Percentiles rank a stretch among this genome's conserved stretches.
phyloP scores from a whole-genome alignment of 768 basidiomycete genomes.

The Mycena metata region DNA sequence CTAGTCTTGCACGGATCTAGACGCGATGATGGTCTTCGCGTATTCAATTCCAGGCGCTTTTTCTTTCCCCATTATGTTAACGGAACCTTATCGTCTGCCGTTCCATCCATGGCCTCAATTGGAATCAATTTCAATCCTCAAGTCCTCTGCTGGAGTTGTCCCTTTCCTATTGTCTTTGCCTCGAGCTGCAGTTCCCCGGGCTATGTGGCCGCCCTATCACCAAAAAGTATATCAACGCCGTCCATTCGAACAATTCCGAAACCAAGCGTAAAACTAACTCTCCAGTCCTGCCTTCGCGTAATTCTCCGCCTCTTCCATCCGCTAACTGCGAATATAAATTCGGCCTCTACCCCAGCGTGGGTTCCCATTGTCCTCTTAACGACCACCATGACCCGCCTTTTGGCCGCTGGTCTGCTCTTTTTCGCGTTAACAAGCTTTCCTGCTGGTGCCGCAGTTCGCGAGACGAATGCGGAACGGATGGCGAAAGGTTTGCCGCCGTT shows the following conservation, averaged over 20 bases:
- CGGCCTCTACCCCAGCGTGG: constrained; percentile 3
- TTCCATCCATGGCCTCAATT: not conserved
- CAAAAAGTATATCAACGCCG: constrained; percentile 7
- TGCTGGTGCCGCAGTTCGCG: constrained; percentile 16
- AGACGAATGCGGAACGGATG: constrained; percentile 28
- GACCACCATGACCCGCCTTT: constrained; percentile 7
- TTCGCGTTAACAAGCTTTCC: not conserved
- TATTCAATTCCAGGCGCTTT: not conserved
- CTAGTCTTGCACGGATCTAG: constrained; percentile 48
- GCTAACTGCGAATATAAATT: constrained; percentile 22
- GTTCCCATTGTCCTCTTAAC: not conserved
- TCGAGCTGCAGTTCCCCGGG: not conserved
- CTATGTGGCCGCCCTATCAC: constrained; percentile 4
- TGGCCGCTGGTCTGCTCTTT: constrained; percentile 1
- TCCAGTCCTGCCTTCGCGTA: constrained; percentile 18
- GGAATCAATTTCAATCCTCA: not conserved
- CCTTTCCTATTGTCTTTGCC: not conserved
- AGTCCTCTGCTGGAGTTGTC: not conserved
- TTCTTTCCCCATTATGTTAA: not conserved
- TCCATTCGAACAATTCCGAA: constrained; percentile 28
- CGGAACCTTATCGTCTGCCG: too few relatives aligned
- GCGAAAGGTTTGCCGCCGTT: constrained; percentile 23
- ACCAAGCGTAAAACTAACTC: constrained; percentile 25
- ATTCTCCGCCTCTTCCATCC: constrained; percentile 28
- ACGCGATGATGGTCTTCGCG: constrained; percentile 27